Conservation (phyloP, 2,329 filamentous ascomycete genomes). For the Hawksworthiomyces lignivorus region DNA sequence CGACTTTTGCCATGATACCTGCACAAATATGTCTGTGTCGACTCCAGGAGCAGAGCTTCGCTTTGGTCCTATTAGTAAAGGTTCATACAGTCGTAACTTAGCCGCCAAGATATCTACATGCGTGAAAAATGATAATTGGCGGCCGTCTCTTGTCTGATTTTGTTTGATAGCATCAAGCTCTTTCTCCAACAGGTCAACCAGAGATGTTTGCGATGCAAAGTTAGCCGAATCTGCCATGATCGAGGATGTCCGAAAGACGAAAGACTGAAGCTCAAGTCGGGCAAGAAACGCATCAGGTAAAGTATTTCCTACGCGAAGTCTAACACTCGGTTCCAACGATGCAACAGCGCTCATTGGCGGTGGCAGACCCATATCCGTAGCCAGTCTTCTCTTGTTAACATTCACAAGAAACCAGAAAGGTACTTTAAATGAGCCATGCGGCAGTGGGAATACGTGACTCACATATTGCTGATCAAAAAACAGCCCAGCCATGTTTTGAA, state of each 20-base stretch:
- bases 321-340: not conserved
- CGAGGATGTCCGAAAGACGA: not conserved
- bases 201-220: not conserved
- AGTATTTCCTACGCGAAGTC: not conserved
- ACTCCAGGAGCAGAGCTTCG: not conserved
- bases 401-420: no score
- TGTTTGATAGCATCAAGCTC: not conserved
- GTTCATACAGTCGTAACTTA: not conserved
- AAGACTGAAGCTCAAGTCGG: constrained; percentile 1
- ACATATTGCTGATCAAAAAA: not conserved
- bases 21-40: not conserved
- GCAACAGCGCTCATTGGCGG: constrained; percentile 2
- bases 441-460: no score
- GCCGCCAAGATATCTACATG: constrained; percentile 1
- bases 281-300: constrained; percentile 2
- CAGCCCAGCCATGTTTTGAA: constrained; percentile 2
- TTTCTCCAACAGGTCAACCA: not conserved
- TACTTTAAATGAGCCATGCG: no score
- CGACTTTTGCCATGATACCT: not conserved
- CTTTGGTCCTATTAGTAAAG: not conserved
- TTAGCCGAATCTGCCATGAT: not conserved
- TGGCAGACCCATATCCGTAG: constrained; percentile 2
- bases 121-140: not conserved
- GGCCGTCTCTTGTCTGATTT: not conserved
- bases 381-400: no score